phyloP scores from a whole-genome alignment of 2,329 filamentous ascomycete species.

The Diplodia seriata region DNA sequence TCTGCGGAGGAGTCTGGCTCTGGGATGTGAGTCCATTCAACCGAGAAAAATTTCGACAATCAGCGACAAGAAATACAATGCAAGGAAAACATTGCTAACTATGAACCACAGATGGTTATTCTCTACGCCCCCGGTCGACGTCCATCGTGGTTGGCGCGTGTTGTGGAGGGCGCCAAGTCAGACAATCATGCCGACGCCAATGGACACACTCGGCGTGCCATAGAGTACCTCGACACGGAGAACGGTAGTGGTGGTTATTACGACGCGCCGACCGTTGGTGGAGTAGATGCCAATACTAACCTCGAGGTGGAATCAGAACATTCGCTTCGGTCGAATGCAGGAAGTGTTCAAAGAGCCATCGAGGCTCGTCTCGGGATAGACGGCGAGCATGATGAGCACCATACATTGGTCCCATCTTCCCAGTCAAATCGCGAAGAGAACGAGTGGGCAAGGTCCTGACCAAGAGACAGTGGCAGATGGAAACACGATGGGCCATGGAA shows the following conservation, averaged over 20 bases:
- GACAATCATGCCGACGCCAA: neutral
- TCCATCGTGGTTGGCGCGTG: slow-evolving; percentile 11
- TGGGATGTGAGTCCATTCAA: slow-evolving; percentile 57
- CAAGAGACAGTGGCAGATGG: too few species aligned
- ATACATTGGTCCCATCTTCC: slow-evolving; percentile 19
- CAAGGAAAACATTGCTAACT: neutral
- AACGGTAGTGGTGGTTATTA: slow-evolving; percentile 2
- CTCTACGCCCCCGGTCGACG: slow-evolving; percentile 12
- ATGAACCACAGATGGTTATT: slow-evolving; percentile 10
- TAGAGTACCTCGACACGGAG: slow-evolving; percentile 8
- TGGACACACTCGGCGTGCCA: neutral
- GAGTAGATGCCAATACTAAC: slow-evolving; percentile 2
- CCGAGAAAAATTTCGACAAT: too few species aligned
- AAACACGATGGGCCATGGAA: neutral
- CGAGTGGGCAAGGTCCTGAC: slow-evolving; percentile 9
- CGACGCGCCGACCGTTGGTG: neutral
- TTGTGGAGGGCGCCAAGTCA: neutral
- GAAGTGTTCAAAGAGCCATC: slow-evolving; percentile 20
- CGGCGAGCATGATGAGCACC: slow-evolving; percentile 20
- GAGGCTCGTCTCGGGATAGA: slow-evolving; percentile 13
- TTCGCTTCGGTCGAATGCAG: neutral
- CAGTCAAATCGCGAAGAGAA: slow-evolving; percentile 8
- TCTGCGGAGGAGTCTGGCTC: slow-evolving; percentile 61
- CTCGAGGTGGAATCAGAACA: slow-evolving; percentile 5
- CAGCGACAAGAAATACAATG: neutral